Base-by-base conservation (phyloP, 2,329 filamentous ascomycete species). In the Rhynchosporium secalis region DNA sequence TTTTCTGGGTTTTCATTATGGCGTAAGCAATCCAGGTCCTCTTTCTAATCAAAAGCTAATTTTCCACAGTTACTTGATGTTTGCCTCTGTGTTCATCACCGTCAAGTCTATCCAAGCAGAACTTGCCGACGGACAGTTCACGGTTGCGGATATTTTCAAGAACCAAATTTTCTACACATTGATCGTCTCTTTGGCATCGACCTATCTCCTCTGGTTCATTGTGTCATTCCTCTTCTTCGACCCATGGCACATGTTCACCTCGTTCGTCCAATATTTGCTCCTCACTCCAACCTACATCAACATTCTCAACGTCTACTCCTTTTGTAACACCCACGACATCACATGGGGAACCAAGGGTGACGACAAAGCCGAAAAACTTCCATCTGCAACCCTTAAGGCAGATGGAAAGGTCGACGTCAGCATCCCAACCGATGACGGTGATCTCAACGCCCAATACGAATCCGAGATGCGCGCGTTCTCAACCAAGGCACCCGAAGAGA, bases 221-320 rank as follows among this genome's bases (percentile, higher is more conserved):
- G 90, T 92, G 0, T 96, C 92, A 8, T 82, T 99, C 68, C 81
- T 99, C 69, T 98, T 98, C 87, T 87, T 98, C 76, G 95, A 99
- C 75, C 95, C 95, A 3, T 99, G 95, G 94, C 95, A 99, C 79
- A 98, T 99, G 92, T 83, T 96, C 76, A 98, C 95, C n/a, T 88
- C 89, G 62, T 92, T 98, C 76, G 76, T 92, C 55, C 95, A 98
- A 83, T 99, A 99, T 76, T 87, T 98, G 70, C 85, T 98, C 47
- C 83, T 99, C 62, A 96, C 93, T 0, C 95, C 95, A 0, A 96
- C 93, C 0, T 99, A 96, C 78, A 96, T 96, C 80, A 99, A 98
- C 77, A 93, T 98, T 63, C 87, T 99, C 72, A 99, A 98, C 80
- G 95, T 99, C 62, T 99, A 98, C 77, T 94, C 94, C 65, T 99